Conservation (phyloP, 164 flowering plant genomes). For the Vitis vinifera region DNA sequence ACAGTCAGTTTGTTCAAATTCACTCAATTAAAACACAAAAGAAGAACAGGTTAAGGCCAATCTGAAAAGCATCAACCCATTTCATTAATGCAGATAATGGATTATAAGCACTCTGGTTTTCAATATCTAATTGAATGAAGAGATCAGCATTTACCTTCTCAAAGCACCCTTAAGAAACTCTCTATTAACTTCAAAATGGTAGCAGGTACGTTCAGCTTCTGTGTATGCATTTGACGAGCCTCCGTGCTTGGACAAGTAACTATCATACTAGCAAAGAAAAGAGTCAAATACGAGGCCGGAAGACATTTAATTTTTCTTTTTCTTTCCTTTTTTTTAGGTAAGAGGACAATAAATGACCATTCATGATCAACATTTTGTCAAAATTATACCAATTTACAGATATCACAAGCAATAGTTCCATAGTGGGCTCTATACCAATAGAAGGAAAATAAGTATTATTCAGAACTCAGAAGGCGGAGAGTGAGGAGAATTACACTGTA, state of each 20-base stretch:
- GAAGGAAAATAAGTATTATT: not conserved
- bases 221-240: slow-evolving; percentile 98
- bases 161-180: slow-evolving; percentile 90
- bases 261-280: slow-evolving; percentile 75
- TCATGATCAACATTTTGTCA: not conserved
- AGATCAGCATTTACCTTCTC: slow-evolving; percentile 49
- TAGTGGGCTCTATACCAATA: not conserved
- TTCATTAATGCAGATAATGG: not conserved
- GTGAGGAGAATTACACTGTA: too few species aligned
- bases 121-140: slow-evolving; percentile 1
- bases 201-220: slow-evolving; percentile 90
- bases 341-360: not conserved
- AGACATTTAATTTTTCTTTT: too few species aligned
- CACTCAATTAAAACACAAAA: not conserved
- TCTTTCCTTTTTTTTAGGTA: too few species aligned
- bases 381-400: not conserved
- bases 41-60: not conserved
- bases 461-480: too few species aligned
- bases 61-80: not conserved
- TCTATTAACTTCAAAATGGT: slow-evolving; percentile 90
- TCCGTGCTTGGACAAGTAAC: slow-evolving; percentile 97
- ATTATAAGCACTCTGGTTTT: not conserved
- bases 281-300: slow-evolving; percentile 25
- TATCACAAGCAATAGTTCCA: not conserved
- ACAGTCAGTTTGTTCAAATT: too few species aligned